Percentiles rank a stretch among this genome's conserved stretches.
Conservation (phyloP, 2,329 filamentous ascomycete species). For the Capronia coronata region DNA sequence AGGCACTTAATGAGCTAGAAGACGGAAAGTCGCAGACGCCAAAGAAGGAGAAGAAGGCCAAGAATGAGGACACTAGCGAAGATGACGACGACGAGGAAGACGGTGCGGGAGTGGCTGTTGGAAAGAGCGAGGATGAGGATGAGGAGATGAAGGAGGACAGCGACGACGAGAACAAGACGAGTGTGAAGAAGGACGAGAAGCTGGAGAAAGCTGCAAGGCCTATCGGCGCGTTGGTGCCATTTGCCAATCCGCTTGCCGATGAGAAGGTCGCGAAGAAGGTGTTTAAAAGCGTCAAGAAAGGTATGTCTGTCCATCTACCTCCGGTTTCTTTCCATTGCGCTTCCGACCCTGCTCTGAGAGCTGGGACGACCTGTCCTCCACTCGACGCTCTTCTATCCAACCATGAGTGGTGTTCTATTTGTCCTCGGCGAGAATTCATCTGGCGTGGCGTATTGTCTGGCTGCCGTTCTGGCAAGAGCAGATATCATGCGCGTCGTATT, state of each 20-base stretch:
- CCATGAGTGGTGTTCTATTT: too few relatives aligned
- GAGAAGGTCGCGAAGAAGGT: constrained; percentile 48
- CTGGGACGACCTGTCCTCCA: not conserved
- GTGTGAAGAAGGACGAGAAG: constrained; percentile 21
- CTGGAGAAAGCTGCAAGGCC: constrained; percentile 30
- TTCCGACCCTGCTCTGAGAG: too few relatives aligned
- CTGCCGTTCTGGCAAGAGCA: too few relatives aligned
- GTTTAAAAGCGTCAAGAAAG: constrained; percentile 48
- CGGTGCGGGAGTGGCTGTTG: constrained; percentile 12
- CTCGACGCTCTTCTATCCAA: too few relatives aligned
- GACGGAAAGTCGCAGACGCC: constrained; percentile 3
- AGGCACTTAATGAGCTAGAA: constrained; percentile 24
- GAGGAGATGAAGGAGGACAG: constrained; percentile 20
- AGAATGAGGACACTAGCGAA: constrained; percentile 11
- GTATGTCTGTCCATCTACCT: constrained; percentile 28
- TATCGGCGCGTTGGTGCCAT: constrained; percentile 44
- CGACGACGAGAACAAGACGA: constrained; percentile 7
- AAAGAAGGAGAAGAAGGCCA: constrained; percentile 3
- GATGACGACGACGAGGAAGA: constrained; percentile 17
- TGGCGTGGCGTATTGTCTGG: too few relatives aligned
- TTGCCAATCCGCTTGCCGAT: constrained; percentile 46
- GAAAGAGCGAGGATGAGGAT: constrained; percentile 12
- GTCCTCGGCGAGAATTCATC: too few relatives aligned
- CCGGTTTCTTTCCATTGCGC: not conserved
- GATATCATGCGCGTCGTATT: too few relatives aligned